Conservation (phyloP, 352 stramenopile species). For the Phytophthora palmivora region DNA sequence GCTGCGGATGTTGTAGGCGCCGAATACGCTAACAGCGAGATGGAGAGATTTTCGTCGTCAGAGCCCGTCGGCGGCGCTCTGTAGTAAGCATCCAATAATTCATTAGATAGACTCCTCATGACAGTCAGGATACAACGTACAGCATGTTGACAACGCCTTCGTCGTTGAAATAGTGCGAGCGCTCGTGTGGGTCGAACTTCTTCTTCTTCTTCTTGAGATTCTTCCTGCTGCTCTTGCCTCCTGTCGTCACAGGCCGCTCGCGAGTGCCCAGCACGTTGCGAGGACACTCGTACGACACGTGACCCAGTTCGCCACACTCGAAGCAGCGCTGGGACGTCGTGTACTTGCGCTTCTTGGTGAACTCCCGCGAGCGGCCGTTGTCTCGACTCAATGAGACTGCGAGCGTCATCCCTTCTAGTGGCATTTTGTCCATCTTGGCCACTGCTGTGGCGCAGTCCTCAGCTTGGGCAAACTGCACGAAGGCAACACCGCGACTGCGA, state of each 20-base stretch:
- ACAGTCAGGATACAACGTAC: conserved; percentile 40
- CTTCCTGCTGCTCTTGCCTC: conserved; percentile 59
- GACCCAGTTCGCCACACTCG: conserved; percentile 78
- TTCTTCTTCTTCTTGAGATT: conserved; percentile 75
- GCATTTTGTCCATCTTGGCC: conserved; percentile 59
- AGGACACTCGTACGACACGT: conserved; percentile 88
- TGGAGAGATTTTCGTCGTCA: conserved; percentile 67
- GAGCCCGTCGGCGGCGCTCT: conserved; percentile 57
- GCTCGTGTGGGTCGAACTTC: conserved; percentile 64
- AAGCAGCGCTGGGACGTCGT: conserved; percentile 75
- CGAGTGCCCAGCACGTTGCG: conserved; percentile 81
- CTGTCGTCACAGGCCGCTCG: conserved; percentile 54
- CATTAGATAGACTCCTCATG: conserved; percentile 25
- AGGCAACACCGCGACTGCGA: conserved; percentile 79
- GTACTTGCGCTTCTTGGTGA: conserved; percentile 85
- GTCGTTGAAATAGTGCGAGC: conserved; percentile 75
- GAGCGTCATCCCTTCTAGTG: conserved; percentile 72
- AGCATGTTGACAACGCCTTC: conserved; percentile 67
- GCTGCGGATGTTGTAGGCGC: conserved; percentile 31
- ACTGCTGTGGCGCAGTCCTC: conserved; percentile 68
- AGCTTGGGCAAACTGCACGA: conserved; percentile 83
- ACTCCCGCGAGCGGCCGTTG: conserved; percentile 83
- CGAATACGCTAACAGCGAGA: conserved; percentile 76
- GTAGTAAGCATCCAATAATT: conserved; percentile 10
- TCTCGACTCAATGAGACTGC: conserved; percentile 73